A percentile compares a stretch with the other conserved stretches of the same genome.
Evolutionary conservation across 2,329 filamentous ascomycete genomes (phyloP).

Genomic region (Daldinia sp.): DNA sequence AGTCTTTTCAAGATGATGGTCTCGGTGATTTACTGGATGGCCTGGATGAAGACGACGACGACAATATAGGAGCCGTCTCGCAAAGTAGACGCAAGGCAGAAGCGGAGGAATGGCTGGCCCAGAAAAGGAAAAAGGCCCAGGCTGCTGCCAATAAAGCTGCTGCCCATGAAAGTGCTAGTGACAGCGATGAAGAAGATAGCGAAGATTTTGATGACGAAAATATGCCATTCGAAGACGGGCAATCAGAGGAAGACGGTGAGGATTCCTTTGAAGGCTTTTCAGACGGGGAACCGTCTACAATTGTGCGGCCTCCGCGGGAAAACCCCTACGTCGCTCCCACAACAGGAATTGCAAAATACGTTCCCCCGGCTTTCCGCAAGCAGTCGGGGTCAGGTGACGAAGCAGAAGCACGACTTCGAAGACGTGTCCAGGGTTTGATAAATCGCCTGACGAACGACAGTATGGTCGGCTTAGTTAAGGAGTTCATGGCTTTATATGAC

Average conservation of each 20-base stretch:
- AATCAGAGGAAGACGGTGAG: slow-evolving; percentile 40
- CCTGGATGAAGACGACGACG: slow-evolving; percentile 65
- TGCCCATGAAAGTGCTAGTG: slow-evolving; percentile 30
- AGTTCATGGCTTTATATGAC: slow-evolving; percentile 86
- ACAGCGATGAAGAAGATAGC: slow-evolving; percentile 44
- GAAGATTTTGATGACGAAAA: slow-evolving; percentile 48
- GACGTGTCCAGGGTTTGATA: slow-evolving; percentile 87
- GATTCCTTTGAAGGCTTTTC: slow-evolving; percentile 58
- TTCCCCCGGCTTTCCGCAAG: slow-evolving; percentile 85
- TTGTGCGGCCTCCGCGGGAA: slow-evolving; percentile 70
- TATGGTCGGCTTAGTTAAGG: slow-evolving; percentile 82
- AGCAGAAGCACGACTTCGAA: slow-evolving; percentile 74
- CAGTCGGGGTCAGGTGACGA: slow-evolving; percentile 73
- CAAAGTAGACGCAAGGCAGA: slow-evolving; percentile 71
- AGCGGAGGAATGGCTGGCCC: slow-evolving; percentile 70
- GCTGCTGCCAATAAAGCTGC: slow-evolving; percentile 32
- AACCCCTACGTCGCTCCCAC: slow-evolving; percentile 89
- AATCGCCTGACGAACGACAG: slow-evolving; percentile 95
- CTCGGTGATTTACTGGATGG: slow-evolving; percentile 82
- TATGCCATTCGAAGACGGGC: slow-evolving; percentile 7
- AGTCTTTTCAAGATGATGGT: slow-evolving; percentile 83
- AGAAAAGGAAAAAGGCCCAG: slow-evolving; percentile 65
- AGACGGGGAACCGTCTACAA: slow-evolving; percentile 52
- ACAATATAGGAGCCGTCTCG: slow-evolving; percentile 62
- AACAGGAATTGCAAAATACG: slow-evolving; percentile 75